These are phyloP conservation scores for Arbutus unedo DNA, from an alignment of 148 eudicot species.

Conservation along the genomic window DNA sequence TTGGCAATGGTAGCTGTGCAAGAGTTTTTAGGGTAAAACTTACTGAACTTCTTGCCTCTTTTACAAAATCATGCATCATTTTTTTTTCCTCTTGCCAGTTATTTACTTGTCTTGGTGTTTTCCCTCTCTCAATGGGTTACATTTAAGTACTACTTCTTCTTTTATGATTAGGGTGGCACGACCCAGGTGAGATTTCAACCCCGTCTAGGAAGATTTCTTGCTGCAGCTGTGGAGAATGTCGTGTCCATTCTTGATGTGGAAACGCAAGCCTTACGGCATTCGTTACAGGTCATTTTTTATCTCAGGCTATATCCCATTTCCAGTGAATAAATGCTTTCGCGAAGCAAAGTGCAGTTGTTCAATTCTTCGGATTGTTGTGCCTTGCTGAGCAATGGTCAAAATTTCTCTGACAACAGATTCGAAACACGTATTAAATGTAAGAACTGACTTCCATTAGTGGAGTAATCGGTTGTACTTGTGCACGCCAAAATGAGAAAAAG, in stretches of 20 bases:
- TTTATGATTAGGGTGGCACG: constrained; percentile 54
- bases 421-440: neutral
- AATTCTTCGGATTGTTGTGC: neutral
- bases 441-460: neutral
- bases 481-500: too few species aligned
- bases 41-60: neutral
- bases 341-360: neutral
- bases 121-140: neutral
- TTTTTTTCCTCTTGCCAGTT: neutral
- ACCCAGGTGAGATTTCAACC: constrained; percentile 83
- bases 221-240: constrained; percentile 79
- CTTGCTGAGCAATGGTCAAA: neutral
- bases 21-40: constrained; percentile 58
- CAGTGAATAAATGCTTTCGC: neutral
- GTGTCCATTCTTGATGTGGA: constrained; percentile 77
- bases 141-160: neutral
- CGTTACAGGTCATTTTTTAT: constrained; percentile 53
- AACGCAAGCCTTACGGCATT: constrained; percentile 65
- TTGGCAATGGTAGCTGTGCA: constrained; percentile 57
- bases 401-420: neutral
- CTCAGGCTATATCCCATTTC: neutral
- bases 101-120: neutral
- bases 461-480: neutral
- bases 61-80: neutral
- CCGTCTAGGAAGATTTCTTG: constrained; percentile 73